phyloP scores from a whole-genome alignment of 345 rosid species.

The Hibiscus syriacus region DNA sequence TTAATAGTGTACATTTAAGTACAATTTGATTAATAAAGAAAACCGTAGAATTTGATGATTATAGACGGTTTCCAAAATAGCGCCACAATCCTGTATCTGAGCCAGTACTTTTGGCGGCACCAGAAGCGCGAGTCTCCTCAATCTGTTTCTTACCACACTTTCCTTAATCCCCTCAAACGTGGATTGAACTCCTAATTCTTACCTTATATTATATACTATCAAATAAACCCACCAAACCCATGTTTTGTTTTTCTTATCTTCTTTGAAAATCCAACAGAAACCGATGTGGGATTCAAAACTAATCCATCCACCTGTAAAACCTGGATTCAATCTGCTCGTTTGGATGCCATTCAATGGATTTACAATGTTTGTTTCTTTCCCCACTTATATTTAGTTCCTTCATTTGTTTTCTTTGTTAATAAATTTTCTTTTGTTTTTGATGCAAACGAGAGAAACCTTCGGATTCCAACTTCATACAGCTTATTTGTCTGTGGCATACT shows the following conservation, averaged over 20 bases:
- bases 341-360: constrained; percentile 74
- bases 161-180: constrained; percentile 21
- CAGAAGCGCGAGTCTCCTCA: constrained; percentile 40
- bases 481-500: constrained; percentile 55
- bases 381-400: background rate
- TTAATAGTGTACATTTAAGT: background rate
- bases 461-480: constrained; percentile 67
- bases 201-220: background rate
- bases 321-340: constrained; percentile 41
- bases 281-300: constrained; percentile 15
- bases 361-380: constrained; percentile 38
- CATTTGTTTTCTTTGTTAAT: background rate
- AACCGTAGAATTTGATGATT: no score
- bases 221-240: constrained; percentile 12
- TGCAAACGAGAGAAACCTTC: constrained; percentile 52
- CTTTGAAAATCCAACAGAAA: constrained; percentile 21
- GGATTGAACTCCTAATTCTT: constrained; percentile 16
- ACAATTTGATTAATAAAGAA: no score
- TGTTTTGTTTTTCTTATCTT: constrained; percentile 18
- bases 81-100: constrained; percentile 34
- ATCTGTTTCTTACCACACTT: background rate
- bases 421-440: background rate
- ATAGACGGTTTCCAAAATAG: constrained; percentile 30
- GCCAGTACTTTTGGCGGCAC: constrained; percentile 88
- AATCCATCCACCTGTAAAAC: background rate